Conservation (phyloP, 805 yeast genomes). For the Naumovozyma castellii region DNA sequence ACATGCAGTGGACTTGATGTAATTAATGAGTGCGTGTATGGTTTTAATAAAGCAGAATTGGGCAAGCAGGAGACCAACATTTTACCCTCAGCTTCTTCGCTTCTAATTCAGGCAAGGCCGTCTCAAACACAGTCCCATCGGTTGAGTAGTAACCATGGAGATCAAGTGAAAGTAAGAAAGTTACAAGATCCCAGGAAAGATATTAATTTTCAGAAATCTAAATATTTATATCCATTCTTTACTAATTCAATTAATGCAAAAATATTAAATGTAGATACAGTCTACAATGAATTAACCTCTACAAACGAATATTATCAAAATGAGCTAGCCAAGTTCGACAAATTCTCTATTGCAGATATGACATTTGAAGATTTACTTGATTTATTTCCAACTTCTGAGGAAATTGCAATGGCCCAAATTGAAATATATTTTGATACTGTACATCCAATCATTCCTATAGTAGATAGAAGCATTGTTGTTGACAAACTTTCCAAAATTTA, state of each 20-base stretch:
- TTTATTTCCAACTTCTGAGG: conserved; percentile 12
- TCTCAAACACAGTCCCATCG: neutral
- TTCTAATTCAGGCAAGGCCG: neutral
- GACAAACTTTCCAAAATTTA: conserved; percentile 6
- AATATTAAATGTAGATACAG: conserved; percentile 8
- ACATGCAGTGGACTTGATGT: conserved; percentile 10
- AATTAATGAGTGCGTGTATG: conserved; percentile 15
- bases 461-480: conserved; percentile 7
- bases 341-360: conserved; percentile 4
- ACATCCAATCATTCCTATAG: conserved; percentile 23
- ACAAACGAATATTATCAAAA: conserved; percentile 12
- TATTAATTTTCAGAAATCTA: conserved; percentile 13
- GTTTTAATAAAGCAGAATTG: conserved; percentile 10
- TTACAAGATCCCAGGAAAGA: conserved; percentile 2
- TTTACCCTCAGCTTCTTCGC: neutral
- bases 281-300: conserved; percentile 1
- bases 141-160: neutral
- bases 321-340: conserved; percentile 15
- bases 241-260: conserved; percentile 16
- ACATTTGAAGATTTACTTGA: conserved; percentile 11
- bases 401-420: conserved; percentile 10
- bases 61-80: neutral
- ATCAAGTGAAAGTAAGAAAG: conserved; percentile 1
- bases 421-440: conserved; percentile 17
- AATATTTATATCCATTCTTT: conserved; percentile 21